phyloP scores from a whole-genome alignment of 164 flowering plant genomes.

The Liquidambar formosana region DNA sequence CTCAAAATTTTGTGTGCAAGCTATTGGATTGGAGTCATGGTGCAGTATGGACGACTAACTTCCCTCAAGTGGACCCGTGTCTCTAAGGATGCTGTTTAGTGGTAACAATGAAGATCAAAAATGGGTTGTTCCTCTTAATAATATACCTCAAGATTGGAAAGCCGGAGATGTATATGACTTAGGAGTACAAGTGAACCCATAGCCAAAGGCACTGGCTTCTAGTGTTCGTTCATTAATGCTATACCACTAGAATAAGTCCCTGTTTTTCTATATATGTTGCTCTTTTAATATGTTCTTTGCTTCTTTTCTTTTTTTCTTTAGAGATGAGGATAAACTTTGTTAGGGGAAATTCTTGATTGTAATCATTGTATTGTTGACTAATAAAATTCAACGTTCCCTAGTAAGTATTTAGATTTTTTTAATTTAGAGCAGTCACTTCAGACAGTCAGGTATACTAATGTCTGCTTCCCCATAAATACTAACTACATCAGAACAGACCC shows the following conservation, averaged over 20 bases:
- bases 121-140: slow-evolving; percentile 68
- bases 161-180: slow-evolving; percentile 75
- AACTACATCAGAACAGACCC: no score
- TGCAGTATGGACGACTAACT: slow-evolving; percentile 65
- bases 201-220: background rate
- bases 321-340: background rate
- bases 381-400: background rate
- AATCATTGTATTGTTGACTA: slow-evolving; percentile 11
- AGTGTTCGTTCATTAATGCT: background rate
- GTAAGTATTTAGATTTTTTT: background rate
- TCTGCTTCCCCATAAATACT: background rate
- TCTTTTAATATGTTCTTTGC: no score
- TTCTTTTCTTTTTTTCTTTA: no score
- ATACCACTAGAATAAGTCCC: background rate
- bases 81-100: slow-evolving; percentile 73
- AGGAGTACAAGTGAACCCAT: slow-evolving; percentile 65
- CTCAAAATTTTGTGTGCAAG: slow-evolving; percentile 65
- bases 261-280: no score
- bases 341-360: slow-evolving; percentile 4
- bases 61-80: slow-evolving; percentile 70
- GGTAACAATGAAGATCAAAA: slow-evolving; percentile 72
- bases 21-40: slow-evolving; percentile 75
- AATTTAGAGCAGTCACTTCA: background rate
- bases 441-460: background rate
- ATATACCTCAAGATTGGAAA: slow-evolving; percentile 73